Evolutionary conservation across 192 early-diverging fungal species (phyloP).

Genomic region (Oehlia diaphana): DNA sequence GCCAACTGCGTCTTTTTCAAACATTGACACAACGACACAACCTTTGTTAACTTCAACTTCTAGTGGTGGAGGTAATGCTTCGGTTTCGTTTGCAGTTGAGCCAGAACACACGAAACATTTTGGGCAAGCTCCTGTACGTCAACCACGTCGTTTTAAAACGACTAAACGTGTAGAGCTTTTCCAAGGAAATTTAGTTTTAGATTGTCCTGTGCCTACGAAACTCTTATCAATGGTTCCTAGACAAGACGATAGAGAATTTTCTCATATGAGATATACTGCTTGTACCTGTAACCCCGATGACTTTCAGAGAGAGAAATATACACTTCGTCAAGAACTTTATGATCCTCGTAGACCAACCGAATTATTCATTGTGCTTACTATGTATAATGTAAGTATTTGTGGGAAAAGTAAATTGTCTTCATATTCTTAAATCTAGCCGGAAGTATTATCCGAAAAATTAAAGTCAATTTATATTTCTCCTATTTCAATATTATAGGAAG

Average conservation of each 20-base stretch:
- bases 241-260: slow-evolving; percentile 77
- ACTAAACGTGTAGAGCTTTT: slow-evolving; percentile 62
- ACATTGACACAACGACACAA: not conserved
- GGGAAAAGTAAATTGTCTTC: no score
- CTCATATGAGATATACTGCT: slow-evolving; percentile 93
- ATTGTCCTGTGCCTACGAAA: slow-evolving; percentile 66
- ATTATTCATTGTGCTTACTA: slow-evolving; percentile 82
- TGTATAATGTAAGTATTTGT: slow-evolving; percentile 63
- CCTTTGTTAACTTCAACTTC: slow-evolving; percentile 3
- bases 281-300: slow-evolving; percentile 86
- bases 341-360: slow-evolving; percentile 62
- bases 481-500: slow-evolving; percentile 53
- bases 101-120: slow-evolving; percentile 31
- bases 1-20: not conserved
- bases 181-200: slow-evolving; percentile 70
- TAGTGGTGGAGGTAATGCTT: not conserved
- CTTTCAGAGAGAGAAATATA: slow-evolving; percentile 73
- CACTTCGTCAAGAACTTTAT: slow-evolving; percentile 62
- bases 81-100: not conserved
- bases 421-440: no score
- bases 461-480: not conserved
- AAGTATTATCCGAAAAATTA: not conserved
- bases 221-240: slow-evolving; percentile 53
- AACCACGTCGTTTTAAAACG: slow-evolving; percentile 50
- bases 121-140: slow-evolving; percentile 44